Base-by-base conservation (phyloP, 768 basidiomycete species). In the Dacryopinax primogenitus region DNA sequence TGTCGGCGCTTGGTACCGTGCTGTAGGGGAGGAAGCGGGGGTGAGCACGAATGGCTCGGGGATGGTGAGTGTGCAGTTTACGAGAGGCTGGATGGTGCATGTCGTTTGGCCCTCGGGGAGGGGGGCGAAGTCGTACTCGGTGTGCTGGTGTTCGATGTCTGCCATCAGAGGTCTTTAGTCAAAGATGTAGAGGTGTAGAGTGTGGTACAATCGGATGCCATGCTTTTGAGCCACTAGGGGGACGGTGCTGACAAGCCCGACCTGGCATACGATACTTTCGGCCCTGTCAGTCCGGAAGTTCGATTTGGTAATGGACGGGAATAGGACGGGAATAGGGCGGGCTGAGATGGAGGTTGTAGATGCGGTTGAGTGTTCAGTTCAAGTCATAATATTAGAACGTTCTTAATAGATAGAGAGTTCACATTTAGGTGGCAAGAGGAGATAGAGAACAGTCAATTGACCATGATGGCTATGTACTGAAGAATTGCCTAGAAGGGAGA, bases 81-180 rank as follows among this genome's bases (percentile, higher is more conserved):
- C 63, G 45, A 68, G 45, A 0, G 51, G 51, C 2, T 28, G 32
- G 32, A 68, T 44, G 33, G 28, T 28, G 62, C 68, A 68, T 13
- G 37, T 39, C 1, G 64, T 58, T 35, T 4, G 2, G 32, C 66
- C 66, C 1, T 15, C 0, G 0, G 66, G 68, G n/a, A 61, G 26
- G 18, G 51, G 51, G 30, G 26, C 6, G 51, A 58, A 58, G 51
- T 23, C 13, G 45, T 47, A 47, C 13, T 47, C 45, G 36, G 18
- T 37, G 45, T 47, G 45, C 23, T 47, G 45, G 11, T 47, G 7
- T 7, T 9, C n/a, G 45, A 47, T 47, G 45, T 47, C 45, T 23
- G 45, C 45, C 45, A 47, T 47, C n/a, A 11, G 12, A 39, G 45
- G 13, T 47, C 11, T 47, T 23, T 23, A 13, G 11, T 47, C 45